Evolutionary conservation across 2,329 filamentous ascomycete genomes (phyloP), one percentile per base, ranked within the genome.

Genomic region (Paramyrothecium sp.): DNA sequence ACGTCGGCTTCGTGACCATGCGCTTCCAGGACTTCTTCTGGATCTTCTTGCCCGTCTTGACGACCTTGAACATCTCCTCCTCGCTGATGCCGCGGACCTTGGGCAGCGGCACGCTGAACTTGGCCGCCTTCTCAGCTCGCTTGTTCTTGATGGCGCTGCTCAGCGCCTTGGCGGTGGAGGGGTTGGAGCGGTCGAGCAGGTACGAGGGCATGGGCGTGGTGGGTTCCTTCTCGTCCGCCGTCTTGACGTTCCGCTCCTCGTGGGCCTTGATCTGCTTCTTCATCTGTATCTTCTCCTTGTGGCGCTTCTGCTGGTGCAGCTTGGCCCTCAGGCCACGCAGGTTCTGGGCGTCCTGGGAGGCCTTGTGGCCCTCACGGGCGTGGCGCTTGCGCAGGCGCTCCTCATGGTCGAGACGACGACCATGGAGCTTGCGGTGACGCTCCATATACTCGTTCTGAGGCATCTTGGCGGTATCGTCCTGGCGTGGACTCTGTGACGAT

Each of bases 271-370:
- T 96, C 70, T 88, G 81, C 84, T 97, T 96, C 77, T 89, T 90
- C 89, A 97, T 93, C 84, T 96, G 92, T 73, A 97, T 96, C 89
- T 99, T 99, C 82, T 99, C 93, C 74, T 93, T 90, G 80, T 92
- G 91, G 23, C 95, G 87, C 82, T 93, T 92, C 85, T 98, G 89
- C 75, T 94, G 89, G 80, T 95, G 89, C 69, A 96, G 81, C 83
- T 99, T 99, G 66, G 95, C 95, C 61, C 92, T 84, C 67, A 98
- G 86, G 63, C 95, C 95, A 60, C 90, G 89, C 70, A 97, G 83
- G 75, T 95, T 97, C 81, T 98, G 94, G 22, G 95, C 92, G 78
- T 97, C 89, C 71, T 95, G 84, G 53, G 90, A 95, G 56, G 86
- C 86, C 77, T 93, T 88, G 82, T 99, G 94, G 59, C 87, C 89